Evolutionary conservation across 805 yeast genomes (phyloP).

Genomic region (Torulaspora indica): DNA sequence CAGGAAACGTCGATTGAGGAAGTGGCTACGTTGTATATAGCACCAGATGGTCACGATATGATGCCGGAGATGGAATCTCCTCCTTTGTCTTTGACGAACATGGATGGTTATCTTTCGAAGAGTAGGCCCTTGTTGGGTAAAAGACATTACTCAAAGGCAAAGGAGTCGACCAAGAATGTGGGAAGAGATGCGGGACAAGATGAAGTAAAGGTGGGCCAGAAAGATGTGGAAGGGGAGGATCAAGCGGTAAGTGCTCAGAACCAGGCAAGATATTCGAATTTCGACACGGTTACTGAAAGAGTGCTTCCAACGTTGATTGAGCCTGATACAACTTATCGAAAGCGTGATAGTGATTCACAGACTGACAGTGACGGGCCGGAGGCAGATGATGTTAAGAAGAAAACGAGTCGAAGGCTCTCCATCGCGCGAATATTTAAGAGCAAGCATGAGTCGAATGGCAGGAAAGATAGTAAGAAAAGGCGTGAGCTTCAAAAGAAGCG

Average conservation of each 20-base stretch:
- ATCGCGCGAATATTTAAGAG: slow-evolving; percentile 28
- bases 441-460: slow-evolving; percentile 13
- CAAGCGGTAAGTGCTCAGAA: too few relatives aligned
- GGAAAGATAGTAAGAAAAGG: slow-evolving; percentile 7
- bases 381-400: slow-evolving; percentile 13
- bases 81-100: slow-evolving; percentile 25
- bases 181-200: too few relatives aligned
- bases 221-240: not conserved
- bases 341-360: not conserved
- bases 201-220: not conserved
- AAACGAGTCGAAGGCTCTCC: slow-evolving; percentile 18
- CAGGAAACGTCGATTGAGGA: slow-evolving; percentile 1
- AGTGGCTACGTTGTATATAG: slow-evolving; percentile 18
- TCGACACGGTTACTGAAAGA: not conserved
- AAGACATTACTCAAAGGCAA: not conserved
- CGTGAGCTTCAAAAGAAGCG: slow-evolving; percentile 5
- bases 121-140: slow-evolving; percentile 6
- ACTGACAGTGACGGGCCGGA: slow-evolving; percentile 14
- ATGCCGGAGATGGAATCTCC: slow-evolving; percentile 29
- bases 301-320: not conserved
- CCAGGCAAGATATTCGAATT: too few relatives aligned
- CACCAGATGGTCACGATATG: slow-evolving; percentile 22
- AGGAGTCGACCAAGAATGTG: not conserved
- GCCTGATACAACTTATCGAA: not conserved
- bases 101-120: slow-evolving; percentile 17